Base-by-base conservation (phyloP, 139 green algal genomes). In the Chlorella sp. region DNA sequence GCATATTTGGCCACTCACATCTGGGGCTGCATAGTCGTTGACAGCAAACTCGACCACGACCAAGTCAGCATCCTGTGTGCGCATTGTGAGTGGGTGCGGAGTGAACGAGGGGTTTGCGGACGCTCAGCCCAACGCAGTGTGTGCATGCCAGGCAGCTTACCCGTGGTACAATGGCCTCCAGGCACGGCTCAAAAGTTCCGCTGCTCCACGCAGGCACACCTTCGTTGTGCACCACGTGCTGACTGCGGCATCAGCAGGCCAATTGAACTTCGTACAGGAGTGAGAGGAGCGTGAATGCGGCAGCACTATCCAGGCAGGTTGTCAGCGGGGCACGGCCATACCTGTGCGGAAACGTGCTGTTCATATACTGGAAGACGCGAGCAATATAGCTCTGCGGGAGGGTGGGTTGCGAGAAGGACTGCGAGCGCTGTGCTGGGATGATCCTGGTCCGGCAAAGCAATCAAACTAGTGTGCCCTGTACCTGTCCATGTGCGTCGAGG, bases 331-430 rank as follows among this genome's bases (percentile, higher is more conserved):
- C n/a, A 6, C 24, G 19, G 43, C 28, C 17, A 11, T 54, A 72
- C 76, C 76, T 73, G 76, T 82, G 56, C 9, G 76, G 76, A 56
- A 82, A 82, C 56, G 38, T 73, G 0, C 0, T 32, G 56, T 82
- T 82, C 56, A 82, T 73, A 56, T 58, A 82, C 20, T 40, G 76
- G 56, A 82, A 82, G 34, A 82, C 30, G 6, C 72, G 76, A 5
- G 76, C 64, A 0, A 60, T 11, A 60, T 82, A 82, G 58, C 76
- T 82, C 46, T 54, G 46, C 46, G 11, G 7, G 36, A 51, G 36
- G 7, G 36, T 3, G n/a, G 36, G 36, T 34, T 51, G 3, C 7
- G 32, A 36, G 6, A 48, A 11, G 38, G 36, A 36, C 19, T 51
- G 36, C 7, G 36, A 34, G 30, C 32, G 46, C 11, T 7, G 46